Base-by-base conservation (phyloP, 306 rosid species). In the Ormosia semicastrata region DNA sequence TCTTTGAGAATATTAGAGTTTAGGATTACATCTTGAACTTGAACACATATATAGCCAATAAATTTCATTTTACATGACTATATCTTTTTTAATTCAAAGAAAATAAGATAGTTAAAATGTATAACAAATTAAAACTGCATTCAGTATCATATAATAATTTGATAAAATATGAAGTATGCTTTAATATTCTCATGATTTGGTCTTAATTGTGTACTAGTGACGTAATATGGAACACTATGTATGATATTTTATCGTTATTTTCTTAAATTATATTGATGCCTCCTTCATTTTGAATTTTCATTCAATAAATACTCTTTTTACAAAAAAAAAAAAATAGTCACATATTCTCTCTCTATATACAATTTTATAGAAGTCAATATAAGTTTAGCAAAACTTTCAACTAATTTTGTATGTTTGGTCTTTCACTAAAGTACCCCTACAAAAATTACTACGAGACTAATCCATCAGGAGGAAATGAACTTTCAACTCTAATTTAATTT, bases 1-100 rank as follows among this genome's bases (percentile, higher is more conserved):
- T 57, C 47, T 75, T 33, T 33, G 68, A 54, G 80, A 81, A 71
- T 44, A 56, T 73, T 73, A 57, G 54, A 40, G 24, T 8, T 73
- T 75, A 75, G 71, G 59, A 32, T 7, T 75, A 2, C 12, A n/a
- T 75, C 6, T 14, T 60, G 47, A 40, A 7, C 15, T 36, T 14
- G 24, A 46, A 54, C 8, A 59, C 36, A 18, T 13, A 24, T 24
- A 49, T 30, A 14, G 33, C 7, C 24, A 58, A 41, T 4, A 14
- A 41, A 13, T 40, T 52, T 70, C 24, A 70, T 47, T 17, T 71
- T 46, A 64, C 63, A 52, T 17, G 34, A 53, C 50, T 37, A 18
- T 73, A 39, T 54, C 24, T 18, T 36, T 6, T 9, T 56, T 17
- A 52, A 39, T 56, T 34, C 15, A 14, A 75, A 46, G 18, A 46